Percentiles rank a stretch among this genome's conserved stretches.
Conservation (phyloP, 2,329 filamentous ascomycete genomes). For the Beauveria scarabaeidicola region DNA sequence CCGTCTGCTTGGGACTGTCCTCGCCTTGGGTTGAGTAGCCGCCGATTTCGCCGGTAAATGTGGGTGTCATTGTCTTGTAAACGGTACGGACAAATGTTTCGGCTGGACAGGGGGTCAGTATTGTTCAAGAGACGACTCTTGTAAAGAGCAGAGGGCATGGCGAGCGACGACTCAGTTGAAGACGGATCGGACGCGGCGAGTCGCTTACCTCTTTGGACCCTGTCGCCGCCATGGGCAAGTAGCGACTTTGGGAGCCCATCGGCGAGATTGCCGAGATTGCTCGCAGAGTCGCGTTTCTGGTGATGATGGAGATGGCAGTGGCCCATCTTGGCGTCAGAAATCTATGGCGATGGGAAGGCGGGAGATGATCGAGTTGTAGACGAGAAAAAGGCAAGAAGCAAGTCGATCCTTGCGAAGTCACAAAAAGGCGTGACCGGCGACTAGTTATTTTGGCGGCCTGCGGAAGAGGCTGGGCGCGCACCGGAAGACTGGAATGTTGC, state of each 20-base stretch:
- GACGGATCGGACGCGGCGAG: not conserved
- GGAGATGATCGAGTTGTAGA: not conserved
- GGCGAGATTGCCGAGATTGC: not conserved
- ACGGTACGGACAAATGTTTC: constrained; percentile 24
- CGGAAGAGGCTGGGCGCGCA: constrained; percentile 7
- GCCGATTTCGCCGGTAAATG: constrained; percentile 33
- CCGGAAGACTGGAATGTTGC: constrained; percentile 10
- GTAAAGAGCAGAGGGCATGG: not conserved
- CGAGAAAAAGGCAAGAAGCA: not conserved
- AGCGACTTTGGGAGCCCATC: not conserved
- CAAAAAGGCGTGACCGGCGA: not conserved
- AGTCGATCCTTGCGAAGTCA: not conserved
- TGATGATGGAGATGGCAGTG: constrained; percentile 9
- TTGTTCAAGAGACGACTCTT: not conserved
- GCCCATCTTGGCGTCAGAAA: constrained; percentile 8
- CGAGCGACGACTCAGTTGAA: not conserved
- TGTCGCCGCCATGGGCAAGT: not conserved
- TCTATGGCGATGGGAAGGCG: not conserved
- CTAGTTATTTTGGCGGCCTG: constrained; percentile 5
- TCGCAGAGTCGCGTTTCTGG: constrained; percentile 4
- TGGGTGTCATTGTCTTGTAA: constrained; percentile 33
- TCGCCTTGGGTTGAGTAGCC: constrained; percentile 28
- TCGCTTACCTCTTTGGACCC: constrained; percentile 1
- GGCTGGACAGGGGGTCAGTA: not conserved
- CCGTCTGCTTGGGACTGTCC: constrained; percentile 12